A percentile compares a stretch with the other conserved stretches of the same genome.
These are phyloP conservation scores for Sarcocystis neurona DNA, from an alignment of 169 alveolate genomes.

Conservation along the genomic window DNA sequence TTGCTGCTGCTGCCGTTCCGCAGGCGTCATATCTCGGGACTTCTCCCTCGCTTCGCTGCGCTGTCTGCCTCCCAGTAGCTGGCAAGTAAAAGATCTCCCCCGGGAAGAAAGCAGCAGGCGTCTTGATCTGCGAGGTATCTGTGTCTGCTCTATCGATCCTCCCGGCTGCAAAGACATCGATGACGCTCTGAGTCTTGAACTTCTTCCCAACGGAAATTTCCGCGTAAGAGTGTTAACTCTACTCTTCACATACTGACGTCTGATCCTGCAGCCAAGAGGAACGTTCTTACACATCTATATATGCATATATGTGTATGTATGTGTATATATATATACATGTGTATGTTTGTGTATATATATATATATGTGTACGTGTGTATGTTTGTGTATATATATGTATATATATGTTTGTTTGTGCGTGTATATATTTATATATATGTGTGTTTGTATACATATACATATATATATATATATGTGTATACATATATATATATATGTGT, in stretches of 20 bases:
- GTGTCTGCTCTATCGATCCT: slow-evolving; percentile 97
- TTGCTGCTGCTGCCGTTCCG: neutral
- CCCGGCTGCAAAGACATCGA: slow-evolving; percentile 99
- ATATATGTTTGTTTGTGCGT: neutral
- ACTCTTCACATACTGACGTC: neutral
- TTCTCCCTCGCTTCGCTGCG: slow-evolving; percentile 89
- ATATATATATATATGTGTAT: neutral
- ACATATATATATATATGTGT: neutral
- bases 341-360: neutral
- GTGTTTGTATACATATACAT: neutral
- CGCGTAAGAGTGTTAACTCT: slow-evolving; percentile 42
- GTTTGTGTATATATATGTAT: neutral
- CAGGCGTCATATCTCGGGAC: slow-evolving; percentile 71
- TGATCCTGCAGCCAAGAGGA: neutral
- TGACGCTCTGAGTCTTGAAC: slow-evolving; percentile 93
- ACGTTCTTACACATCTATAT: neutral
- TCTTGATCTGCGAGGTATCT: slow-evolving; percentile 61
- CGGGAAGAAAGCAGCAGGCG: slow-evolving; percentile 38
- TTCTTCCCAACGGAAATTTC: slow-evolving; percentile 63
- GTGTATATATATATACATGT: neutral
- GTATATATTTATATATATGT: neutral
- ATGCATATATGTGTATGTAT: neutral
- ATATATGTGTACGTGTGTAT: neutral
- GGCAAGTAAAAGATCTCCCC: slow-evolving; percentile 82
- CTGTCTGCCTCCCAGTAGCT: slow-evolving; percentile 91